Base-by-base conservation (phyloP, 192 early-diverging fungal genomes). In the Coemansia sp. region DNA sequence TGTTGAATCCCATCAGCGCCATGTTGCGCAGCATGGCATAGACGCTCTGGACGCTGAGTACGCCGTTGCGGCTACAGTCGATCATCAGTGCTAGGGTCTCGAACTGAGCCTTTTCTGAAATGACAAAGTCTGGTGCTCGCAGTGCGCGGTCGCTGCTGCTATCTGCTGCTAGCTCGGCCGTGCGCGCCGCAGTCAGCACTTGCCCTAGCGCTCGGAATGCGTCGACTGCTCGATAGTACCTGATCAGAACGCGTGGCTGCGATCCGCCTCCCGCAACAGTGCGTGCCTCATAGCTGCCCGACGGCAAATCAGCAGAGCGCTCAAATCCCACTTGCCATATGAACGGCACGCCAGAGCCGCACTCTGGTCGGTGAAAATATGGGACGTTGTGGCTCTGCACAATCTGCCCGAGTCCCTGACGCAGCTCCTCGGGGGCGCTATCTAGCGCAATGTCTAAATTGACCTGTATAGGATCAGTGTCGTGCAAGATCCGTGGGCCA, bases 1-100 rank as follows among this genome's bases (percentile, higher is more conserved):
- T 93, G 64, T 91, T 94, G 74, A 93, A 81, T 5, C 94, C 94
- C 84, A 93, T 87, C 37, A 94, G 67, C n/a, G 94, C 91, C 77
- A 88, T 89, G 40, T 86, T 84, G 11, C 91, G 85, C 53, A 94
- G 72, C 68, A 94, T 63, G 39, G 80, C 87, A 11, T 84, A 85
- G 9, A 94, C 86, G 35, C 76, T 86, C 0, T 86, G 63, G 14
- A 88, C 68, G 16, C 69, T 79, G 31, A 91, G 55, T 13, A 94
- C 93, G 16, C 89, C 92, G 57, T 90, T 87, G 45, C 93, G 88
- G 80, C 90, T 92, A 72, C 92, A 94, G 67, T 95, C 93, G 20
- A 94, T 82, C 93, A 95, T 93, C 70, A 82, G 62, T 78, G 91
- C 90, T 59, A 86, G 80, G 26, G 88, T 87, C 42, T 91, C 87